Evolutionary conservation across 2,329 filamentous ascomycete genomes (phyloP).

Genomic region (Aspergillus sp.): DNA sequence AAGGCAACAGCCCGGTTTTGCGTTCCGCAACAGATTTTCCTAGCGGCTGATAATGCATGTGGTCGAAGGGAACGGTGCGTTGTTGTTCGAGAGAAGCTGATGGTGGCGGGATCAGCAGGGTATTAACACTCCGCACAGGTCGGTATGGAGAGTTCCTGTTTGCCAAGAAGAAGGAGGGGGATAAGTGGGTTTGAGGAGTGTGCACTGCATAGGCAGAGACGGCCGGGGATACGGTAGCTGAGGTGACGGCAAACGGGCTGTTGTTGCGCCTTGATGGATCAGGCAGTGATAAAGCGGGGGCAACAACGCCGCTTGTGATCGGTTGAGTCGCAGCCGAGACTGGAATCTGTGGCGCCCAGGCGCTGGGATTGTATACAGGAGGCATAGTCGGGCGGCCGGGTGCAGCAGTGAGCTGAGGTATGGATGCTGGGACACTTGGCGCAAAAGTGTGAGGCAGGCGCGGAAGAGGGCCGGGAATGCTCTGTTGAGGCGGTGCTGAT

Average conservation of each 20-base stretch:
- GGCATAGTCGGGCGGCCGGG: constrained; percentile 71
- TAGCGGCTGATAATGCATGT: constrained; percentile 83
- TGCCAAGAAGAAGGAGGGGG: constrained; percentile 83
- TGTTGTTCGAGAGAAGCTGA: constrained; percentile 78
- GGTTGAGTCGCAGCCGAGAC: constrained; percentile 38
- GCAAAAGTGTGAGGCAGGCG: constrained; percentile 63
- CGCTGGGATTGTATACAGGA: constrained; percentile 66
- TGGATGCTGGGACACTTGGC: constrained; percentile 46
- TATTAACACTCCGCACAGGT: constrained; percentile 86
- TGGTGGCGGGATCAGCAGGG: constrained; percentile 85
- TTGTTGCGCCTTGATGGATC: constrained; percentile 50
- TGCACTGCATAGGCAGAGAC: constrained; percentile 66
- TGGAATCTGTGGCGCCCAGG: constrained; percentile 53
- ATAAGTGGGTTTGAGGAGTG: constrained; percentile 72
- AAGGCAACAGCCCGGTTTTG: constrained; percentile 69
- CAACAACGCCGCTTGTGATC: constrained; percentile 35
- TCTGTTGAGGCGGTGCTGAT: constrained; percentile 41
- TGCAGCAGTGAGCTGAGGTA: constrained; percentile 64
- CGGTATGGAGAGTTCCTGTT: constrained; percentile 92
- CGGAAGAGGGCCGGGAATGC: constrained; percentile 43
- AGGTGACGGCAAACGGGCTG: constrained; percentile 57
- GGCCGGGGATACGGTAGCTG: constrained; percentile 68
- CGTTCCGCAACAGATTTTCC: constrained; percentile 71
- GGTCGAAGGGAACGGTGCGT: constrained; percentile 64
- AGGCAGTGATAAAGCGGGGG: constrained; percentile 33